Base-by-base conservation (phyloP, 2,329 filamentous ascomycete genomes). In the Neodidymelliopsis sp. region DNA sequence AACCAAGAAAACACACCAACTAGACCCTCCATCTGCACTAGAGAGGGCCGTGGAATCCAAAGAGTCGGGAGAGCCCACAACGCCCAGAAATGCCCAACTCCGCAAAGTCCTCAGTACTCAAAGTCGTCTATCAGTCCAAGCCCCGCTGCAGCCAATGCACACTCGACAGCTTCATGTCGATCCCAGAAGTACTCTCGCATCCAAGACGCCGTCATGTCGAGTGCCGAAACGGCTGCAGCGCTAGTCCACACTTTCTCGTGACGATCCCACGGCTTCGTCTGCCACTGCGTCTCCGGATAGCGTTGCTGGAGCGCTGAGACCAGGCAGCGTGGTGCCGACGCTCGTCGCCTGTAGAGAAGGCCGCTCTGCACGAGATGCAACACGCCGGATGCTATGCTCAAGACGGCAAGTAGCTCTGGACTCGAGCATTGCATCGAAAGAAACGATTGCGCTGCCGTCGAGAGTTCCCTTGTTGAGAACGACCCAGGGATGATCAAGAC, bases 181-280 rank as follows among this genome's bases (percentile, higher is more conserved):
- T 72, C 70, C 70, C 70, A 72, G 41, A 70, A 72, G 46, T 69
- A 72, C 51, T 72, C 66, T 16, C 67, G 60, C 63, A 72, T 67
- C 60, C 62, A 72, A 1, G 63, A 56, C 0, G 64, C 54, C 6
- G 68, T 54, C 68, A 72, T 71, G 11, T 72, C 64, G 9, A 71
- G 62, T 1, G 62, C 67, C 1, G 65, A 60, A 10, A 70, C 39
- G 1, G 67, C 59, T 2, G 65, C 66, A 15, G 61, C 65, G 39
- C 68, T 69, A 29, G 57, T 70, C 69, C 68, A 72, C n/a, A 71
- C 42, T 9, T 63, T 60, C 4, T 59, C 68, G 27, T 70, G 60
- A 27, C 66, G 54, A 7, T 60, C 54, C 69, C 68, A 72, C 4
- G 59, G 54, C 7, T 50, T 53, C 12, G 60, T 56, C 22, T 66